Conservation (phyloP, 192 early-diverging fungal genomes). For the Backusella liffmaniae region DNA sequence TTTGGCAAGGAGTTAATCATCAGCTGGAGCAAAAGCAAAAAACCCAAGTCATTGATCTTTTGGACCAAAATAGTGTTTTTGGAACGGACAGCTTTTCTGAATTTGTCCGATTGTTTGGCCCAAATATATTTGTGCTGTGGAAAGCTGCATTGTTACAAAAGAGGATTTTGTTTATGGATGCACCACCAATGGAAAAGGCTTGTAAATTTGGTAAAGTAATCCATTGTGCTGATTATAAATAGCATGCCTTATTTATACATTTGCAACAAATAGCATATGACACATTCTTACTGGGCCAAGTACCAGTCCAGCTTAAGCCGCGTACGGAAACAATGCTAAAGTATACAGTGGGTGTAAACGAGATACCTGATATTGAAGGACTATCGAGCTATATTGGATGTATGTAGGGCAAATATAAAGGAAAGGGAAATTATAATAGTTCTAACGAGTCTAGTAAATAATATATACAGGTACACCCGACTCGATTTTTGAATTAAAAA, state of each 20-base stretch:
- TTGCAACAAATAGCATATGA: constrained; percentile 10
- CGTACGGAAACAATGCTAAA: constrained; percentile 7
- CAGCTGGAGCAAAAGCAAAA: not conserved
- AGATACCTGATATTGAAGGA: constrained; percentile 39
- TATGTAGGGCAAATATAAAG: constrained; percentile 24
- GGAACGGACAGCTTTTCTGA: constrained; percentile 39
- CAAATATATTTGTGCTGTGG: constrained; percentile 53
- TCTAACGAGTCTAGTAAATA: not conserved
- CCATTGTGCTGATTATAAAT: not conserved
- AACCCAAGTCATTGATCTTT: not conserved
- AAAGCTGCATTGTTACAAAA: constrained; percentile 49
- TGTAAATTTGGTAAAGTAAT: constrained; percentile 45
- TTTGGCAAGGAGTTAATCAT: not conserved
- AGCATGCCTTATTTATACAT: not conserved
- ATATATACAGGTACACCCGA: constrained; percentile 48
- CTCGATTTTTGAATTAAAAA: constrained; percentile 45
- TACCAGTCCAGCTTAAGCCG: constrained; percentile 21
- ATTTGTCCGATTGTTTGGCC: constrained; percentile 46
- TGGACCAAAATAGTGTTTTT: not conserved
- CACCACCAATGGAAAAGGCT: constrained; percentile 43
- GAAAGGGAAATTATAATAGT: not conserved
- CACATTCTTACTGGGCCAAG: constrained; percentile 42
- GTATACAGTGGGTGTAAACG: constrained; percentile 51
- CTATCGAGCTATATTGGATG: constrained; percentile 46
- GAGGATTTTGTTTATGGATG: constrained; percentile 49